Conservation (phyloP, 2,329 filamentous ascomycete species). For the Trichophyton verrucosum region DNA sequence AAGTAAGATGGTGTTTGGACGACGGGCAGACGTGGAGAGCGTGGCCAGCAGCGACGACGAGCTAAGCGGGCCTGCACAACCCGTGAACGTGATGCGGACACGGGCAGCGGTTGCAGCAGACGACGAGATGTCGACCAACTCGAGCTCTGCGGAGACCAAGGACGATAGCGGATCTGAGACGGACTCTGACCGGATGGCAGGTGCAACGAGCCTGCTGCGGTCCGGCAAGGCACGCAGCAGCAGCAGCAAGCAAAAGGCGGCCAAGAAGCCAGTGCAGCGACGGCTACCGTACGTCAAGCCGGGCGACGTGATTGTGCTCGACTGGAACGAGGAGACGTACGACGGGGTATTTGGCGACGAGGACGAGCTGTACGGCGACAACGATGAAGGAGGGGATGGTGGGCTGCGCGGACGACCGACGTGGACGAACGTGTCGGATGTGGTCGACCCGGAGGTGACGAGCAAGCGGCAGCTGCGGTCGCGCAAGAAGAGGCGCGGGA, state of each 20-base stretch:
- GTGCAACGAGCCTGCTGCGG: not conserved
- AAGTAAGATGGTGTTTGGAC: conserved; percentile 10
- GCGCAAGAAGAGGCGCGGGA: conserved; percentile 58
- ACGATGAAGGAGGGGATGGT: conserved; percentile 31
- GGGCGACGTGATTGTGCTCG: conserved; percentile 73
- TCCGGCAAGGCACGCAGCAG: conserved; percentile 4
- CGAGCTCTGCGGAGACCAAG: conserved; percentile 14
- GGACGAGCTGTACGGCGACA: conserved; percentile 9
- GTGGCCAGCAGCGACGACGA: conserved; percentile 24
- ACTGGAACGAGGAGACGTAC: conserved; percentile 64
- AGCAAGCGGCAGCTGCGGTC: conserved; percentile 51
- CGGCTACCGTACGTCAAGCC: conserved; percentile 54
- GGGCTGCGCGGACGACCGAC: conserved; percentile 47
- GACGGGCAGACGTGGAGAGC: conserved; percentile 14
- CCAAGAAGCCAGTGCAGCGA: conserved; percentile 22
- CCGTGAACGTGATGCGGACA: conserved; percentile 8
- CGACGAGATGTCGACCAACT: conserved; percentile 15
- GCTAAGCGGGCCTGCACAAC: conserved; percentile 15
- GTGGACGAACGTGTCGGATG: conserved; percentile 41
- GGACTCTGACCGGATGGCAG: conserved; percentile 18
- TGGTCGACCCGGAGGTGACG: conserved; percentile 51
- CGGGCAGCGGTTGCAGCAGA: not conserved
- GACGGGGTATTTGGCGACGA: conserved; percentile 53
- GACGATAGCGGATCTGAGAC: conserved; percentile 21
- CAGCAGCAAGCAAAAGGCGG: not conserved